A percentile compares a stretch with the other conserved stretches of the same genome.
phyloP scores from a whole-genome alignment of 2,329 filamentous ascomycete genomes.

The Nigrospora sphaerica region DNA sequence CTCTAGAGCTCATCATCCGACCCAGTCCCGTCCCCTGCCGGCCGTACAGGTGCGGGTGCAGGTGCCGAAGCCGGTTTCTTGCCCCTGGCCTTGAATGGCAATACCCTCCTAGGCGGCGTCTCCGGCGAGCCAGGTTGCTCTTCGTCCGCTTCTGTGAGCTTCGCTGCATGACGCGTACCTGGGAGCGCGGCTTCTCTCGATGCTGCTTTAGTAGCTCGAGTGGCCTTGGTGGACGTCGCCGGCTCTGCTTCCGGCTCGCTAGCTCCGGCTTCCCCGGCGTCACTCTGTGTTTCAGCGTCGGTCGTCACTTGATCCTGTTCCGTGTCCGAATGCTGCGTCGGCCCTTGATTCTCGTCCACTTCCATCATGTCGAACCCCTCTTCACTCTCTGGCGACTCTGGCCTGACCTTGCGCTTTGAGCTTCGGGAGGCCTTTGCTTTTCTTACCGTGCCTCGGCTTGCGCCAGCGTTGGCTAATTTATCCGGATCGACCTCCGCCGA shows the following conservation, averaged over 20 bases:
- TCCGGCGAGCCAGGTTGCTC: too few relatives aligned
- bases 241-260: not conserved
- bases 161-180: too few relatives aligned
- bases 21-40: conserved; percentile 39
- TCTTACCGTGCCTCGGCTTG: conserved; percentile 11
- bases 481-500: conserved; percentile 33
- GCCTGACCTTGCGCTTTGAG: conserved; percentile 43
- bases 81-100: conserved; percentile 37
- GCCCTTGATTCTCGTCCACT: conserved; percentile 26
- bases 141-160: not conserved
- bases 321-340: conserved; percentile 28
- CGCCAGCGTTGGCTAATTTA: conserved; percentile 22
- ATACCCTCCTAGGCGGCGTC: conserved; percentile 18
- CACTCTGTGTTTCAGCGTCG: conserved; percentile 32
- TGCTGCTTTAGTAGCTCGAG: not conserved
- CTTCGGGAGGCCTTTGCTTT: conserved; percentile 30
- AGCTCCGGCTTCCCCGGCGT: conserved; percentile 25
- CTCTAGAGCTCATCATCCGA: conserved; percentile 47
- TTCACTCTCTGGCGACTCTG: conserved; percentile 30
- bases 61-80: conserved; percentile 13
- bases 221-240: not conserved
- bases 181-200: too few relatives aligned
- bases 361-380: conserved; percentile 46
- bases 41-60: conserved; percentile 17
- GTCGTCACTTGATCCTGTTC: conserved; percentile 30